These are phyloP conservation scores for Beauveria asiatica DNA, from an alignment of 2,329 filamentous ascomycete genomes.

Conservation along the genomic window DNA sequence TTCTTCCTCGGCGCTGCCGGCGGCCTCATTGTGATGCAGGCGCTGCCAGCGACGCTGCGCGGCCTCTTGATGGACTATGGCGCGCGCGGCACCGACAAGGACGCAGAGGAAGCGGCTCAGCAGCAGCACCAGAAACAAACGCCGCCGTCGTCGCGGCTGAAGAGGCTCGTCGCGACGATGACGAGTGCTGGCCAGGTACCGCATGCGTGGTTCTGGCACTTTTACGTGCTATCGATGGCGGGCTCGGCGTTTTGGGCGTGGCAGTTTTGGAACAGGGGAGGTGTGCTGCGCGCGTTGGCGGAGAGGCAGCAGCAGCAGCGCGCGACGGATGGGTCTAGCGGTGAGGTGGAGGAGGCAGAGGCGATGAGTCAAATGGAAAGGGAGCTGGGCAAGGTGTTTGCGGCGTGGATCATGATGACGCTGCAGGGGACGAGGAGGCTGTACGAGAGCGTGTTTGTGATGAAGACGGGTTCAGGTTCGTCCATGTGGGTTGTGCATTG, in stretches of 20 bases:
- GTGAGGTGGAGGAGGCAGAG: background rate
- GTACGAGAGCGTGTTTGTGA: slow-evolving; percentile 61
- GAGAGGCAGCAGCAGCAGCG: slow-evolving; percentile 19
- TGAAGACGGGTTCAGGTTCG: slow-evolving; percentile 49
- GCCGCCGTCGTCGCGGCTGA: slow-evolving; percentile 12
- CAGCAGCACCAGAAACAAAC: slow-evolving; percentile 2
- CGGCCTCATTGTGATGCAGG: slow-evolving; percentile 33
- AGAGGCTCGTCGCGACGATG: slow-evolving; percentile 23
- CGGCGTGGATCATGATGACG: slow-evolving; percentile 65
- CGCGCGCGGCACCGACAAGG: slow-evolving; percentile 28
- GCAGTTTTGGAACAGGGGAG: slow-evolving; percentile 51
- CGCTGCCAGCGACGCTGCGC: slow-evolving; percentile 35
- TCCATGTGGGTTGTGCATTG: slow-evolving; percentile 84
- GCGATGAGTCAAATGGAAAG: slow-evolving; percentile 42
- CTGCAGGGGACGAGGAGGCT: slow-evolving; percentile 68
- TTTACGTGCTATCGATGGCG: slow-evolving; percentile 65
- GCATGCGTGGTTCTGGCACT: slow-evolving; percentile 83
- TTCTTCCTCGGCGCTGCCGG: slow-evolving; percentile 37
- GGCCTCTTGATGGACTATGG: slow-evolving; percentile 43
- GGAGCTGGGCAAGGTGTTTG: slow-evolving; percentile 50
- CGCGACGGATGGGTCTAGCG: background rate
- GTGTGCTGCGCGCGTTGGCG: slow-evolving; percentile 40
- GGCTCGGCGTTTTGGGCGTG: slow-evolving; percentile 67
- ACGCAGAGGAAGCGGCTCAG: background rate
- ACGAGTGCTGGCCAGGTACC: slow-evolving; percentile 52